phyloP scores from a whole-genome alignment of 768 basidiomycete genomes.

The Kwoniella bestiolae region DNA sequence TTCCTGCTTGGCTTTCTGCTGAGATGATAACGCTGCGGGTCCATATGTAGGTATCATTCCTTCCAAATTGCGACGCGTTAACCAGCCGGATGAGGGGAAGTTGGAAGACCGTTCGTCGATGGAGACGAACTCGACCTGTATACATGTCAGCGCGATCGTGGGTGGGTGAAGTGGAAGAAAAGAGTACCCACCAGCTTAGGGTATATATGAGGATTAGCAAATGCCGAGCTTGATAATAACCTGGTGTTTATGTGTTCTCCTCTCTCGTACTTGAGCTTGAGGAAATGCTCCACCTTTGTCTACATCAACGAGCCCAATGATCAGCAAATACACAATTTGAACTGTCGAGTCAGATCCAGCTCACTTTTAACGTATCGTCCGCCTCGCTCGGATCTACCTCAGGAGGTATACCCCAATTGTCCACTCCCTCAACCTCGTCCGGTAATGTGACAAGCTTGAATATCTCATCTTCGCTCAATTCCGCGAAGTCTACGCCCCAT shows the following conservation, averaged over 20 bases:
- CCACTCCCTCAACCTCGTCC: slow-evolving; percentile 27
- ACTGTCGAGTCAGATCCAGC: neutral
- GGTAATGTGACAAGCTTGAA: slow-evolving; percentile 41
- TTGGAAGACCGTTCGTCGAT: slow-evolving; percentile 86
- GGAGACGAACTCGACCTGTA: slow-evolving; percentile 78
- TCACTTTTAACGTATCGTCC: slow-evolving; percentile 36
- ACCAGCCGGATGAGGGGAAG: slow-evolving; percentile 72
- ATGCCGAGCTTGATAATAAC: slow-evolving; percentile 86
- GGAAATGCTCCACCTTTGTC: slow-evolving; percentile 82
- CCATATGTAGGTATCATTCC: slow-evolving; percentile 71
- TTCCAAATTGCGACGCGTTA: slow-evolving; percentile 64
- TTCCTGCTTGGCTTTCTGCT: slow-evolving; percentile 71
- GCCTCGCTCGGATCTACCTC: slow-evolving; percentile 31
- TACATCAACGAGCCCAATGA: slow-evolving; percentile 51
- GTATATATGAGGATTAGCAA: slow-evolving; percentile 96
- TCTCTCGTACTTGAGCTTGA: slow-evolving; percentile 70
- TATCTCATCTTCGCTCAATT: slow-evolving; percentile 45
- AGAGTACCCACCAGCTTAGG: slow-evolving; percentile 70
- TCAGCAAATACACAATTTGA: neutral
- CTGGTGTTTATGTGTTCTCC: slow-evolving; percentile 95
- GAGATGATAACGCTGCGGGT: slow-evolving; percentile 67
- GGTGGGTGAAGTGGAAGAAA: too few relatives aligned
- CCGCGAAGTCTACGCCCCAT: slow-evolving; percentile 20
- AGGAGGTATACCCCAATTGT: slow-evolving; percentile 55
- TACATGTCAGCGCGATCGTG: too few relatives aligned